Percentiles rank a stretch among this genome's conserved stretches.
Evolutionary conservation across 164 flowering plant species (phyloP).

Genomic region (Houttuynia cordata): DNA sequence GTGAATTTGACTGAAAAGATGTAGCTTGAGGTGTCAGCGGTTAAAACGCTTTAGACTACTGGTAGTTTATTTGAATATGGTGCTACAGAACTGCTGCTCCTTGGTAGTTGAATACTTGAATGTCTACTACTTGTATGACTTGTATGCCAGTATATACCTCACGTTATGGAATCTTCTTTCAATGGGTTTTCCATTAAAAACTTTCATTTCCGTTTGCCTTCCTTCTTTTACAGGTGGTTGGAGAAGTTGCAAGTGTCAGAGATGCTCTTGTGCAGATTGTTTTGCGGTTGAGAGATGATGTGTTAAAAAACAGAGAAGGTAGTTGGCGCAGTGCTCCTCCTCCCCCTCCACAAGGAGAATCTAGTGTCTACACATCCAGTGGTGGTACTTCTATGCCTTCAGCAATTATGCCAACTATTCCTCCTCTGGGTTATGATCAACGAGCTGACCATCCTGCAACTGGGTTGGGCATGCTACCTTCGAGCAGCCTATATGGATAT

Average conservation of each 20-base stretch:
- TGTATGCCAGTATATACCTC: background rate
- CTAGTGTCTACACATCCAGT: background rate
- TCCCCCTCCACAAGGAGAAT: constrained; percentile 38
- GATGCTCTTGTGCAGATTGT: constrained; percentile 89
- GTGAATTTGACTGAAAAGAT: too few species aligned
- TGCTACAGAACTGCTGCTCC: too few species aligned
- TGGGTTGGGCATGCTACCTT: constrained; percentile 38
- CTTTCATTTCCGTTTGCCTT: background rate
- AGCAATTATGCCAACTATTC: constrained; percentile 31
- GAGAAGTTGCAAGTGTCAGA: constrained; percentile 63
- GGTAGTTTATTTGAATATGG: too few species aligned
- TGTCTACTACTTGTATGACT: too few species aligned
- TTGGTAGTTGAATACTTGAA: too few species aligned
- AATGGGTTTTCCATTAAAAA: background rate
- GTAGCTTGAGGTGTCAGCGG: too few species aligned
- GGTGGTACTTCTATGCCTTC: constrained; percentile 35
- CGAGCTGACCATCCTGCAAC: constrained; percentile 35
- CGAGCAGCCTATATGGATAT: constrained; percentile 62
- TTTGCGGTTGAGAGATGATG: constrained; percentile 83
- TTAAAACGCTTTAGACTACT: too few species aligned
- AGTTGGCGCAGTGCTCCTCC: constrained; percentile 27
- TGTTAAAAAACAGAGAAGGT: constrained; percentile 53
- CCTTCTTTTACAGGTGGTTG: constrained; percentile 36
- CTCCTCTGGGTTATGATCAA: constrained; percentile 58
- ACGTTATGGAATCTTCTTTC: background rate